Percentiles rank a stretch among this genome's conserved stretches.
phyloP scores from a whole-genome alignment of 1,284 basidiomycete species.

The Macrocybe sp. region DNA sequence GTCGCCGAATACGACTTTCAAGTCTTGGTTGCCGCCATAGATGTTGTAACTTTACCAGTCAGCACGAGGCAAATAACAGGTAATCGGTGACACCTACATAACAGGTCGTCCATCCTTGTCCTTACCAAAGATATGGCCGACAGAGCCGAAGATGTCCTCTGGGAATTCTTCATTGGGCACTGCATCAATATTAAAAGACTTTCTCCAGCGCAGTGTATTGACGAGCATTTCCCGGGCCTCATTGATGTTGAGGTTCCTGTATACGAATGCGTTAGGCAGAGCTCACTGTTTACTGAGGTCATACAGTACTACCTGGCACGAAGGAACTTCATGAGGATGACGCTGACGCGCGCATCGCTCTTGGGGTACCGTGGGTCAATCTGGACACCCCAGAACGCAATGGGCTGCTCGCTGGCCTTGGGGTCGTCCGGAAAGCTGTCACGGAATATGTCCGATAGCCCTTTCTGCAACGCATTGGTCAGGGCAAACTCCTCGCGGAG shows the following conservation, averaged over 20 bases:
- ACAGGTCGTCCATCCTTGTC: constrained; percentile 68
- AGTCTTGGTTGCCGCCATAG: constrained; percentile 62
- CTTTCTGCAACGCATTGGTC: constrained; percentile 30
- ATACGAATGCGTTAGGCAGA: background rate
- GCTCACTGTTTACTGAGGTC: background rate
- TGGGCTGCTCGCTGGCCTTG: constrained; percentile 41
- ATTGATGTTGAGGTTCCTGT: constrained; percentile 48
- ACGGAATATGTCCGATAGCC: constrained; percentile 52
- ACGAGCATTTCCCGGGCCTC: constrained; percentile 62
- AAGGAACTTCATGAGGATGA: constrained; percentile 74
- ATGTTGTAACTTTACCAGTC: constrained; percentile 54
- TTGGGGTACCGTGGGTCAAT: constrained; percentile 51
- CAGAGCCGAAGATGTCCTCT: constrained; percentile 55
- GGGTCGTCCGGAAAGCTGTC: constrained; percentile 53
- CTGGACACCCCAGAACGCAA: constrained; percentile 65
- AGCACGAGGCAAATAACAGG: background rate
- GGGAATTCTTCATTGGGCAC: constrained; percentile 60
- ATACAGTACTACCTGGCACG: constrained; percentile 55
- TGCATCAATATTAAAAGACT: constrained; percentile 60
- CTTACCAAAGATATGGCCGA: constrained; percentile 60
- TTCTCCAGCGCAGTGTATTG: constrained; percentile 67
- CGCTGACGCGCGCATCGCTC: constrained; percentile 56
- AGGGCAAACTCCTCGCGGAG: constrained; percentile 1
- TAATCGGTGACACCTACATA: constrained; percentile 34
- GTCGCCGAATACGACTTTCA: constrained; percentile 66